Evolutionary conservation across 2,329 filamentous ascomycete genomes (phyloP), one percentile per base, ranked within the genome.

Genomic region (Colletotrichum sp.): DNA sequence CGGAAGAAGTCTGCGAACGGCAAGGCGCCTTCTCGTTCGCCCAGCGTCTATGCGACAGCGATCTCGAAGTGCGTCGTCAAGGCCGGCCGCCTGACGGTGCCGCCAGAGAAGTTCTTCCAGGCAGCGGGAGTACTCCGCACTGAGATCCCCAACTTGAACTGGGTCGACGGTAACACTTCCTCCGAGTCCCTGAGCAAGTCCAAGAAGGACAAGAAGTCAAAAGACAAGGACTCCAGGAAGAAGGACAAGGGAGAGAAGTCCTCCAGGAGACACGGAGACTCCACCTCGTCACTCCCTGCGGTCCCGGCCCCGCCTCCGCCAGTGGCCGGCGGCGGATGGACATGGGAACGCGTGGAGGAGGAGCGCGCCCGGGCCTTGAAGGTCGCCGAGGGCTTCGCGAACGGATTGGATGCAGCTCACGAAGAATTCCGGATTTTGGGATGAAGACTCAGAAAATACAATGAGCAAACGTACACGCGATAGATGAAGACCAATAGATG

Each of bases 11-110:
- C 80, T 29, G 82, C 81, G 67, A 87, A 85, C 74, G 81, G 85
- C 8, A 82, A 83, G 16, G 84, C 85, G 15, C 18, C 33, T 18
- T 24, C 57, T 6, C 15, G 21, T 12, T 33, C 69, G 3, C 57
- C 57, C 3, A n/a, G 51, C 8, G 33, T 61, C 3, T 89, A 93
- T 76, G 94, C 94, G 1, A 92, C 92, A 0, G 92, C 92, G 0
- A 83, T 96, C 58, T 92, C 90, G 84, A 96, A 95, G 85, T 96
- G 96, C 81, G 94, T 96, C 29, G 92, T 95, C 81, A 96, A 96
- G 86, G 88, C 95, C 70, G 94, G 93, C 1, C 88, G 96, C 31
- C 87, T 97, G 78, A 98, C 96, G 0, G 91, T 98, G 8, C 91
- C 96, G 75, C 96, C 96, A 4, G 67, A 66, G 29, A 73, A 73